These are phyloP conservation scores for Myrmaecium sp. DNA, from an alignment of 2,329 filamentous ascomycete genomes.

Conservation along the genomic window DNA sequence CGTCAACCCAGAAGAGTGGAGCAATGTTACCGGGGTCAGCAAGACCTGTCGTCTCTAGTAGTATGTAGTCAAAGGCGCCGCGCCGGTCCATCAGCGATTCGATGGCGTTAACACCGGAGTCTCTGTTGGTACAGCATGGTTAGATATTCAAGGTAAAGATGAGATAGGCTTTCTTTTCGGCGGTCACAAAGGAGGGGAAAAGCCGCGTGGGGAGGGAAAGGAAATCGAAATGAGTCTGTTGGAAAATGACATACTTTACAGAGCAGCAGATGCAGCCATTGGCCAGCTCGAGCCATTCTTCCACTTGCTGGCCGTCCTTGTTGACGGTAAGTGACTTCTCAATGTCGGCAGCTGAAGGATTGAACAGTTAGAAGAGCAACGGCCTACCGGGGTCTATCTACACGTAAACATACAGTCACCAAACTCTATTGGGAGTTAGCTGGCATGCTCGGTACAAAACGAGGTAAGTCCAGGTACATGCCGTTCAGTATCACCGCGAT, in stretches of 20 bases:
- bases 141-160: conserved; percentile 1
- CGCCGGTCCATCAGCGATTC: conserved; percentile 90
- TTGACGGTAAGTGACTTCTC: conserved; percentile 91
- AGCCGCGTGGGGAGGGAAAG: not conserved
- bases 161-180: not conserved
- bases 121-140: conserved; percentile 32
- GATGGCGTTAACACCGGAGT: conserved; percentile 84
- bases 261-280: conserved; percentile 98
- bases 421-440: conserved; percentile 44
- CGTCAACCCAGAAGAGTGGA: conserved; percentile 94
- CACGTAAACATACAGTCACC: conserved; percentile 49
- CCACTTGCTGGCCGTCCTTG: conserved; percentile 62
- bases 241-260: conserved; percentile 49
- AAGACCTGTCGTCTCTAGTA: conserved; percentile 88
- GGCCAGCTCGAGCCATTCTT: conserved; percentile 89
- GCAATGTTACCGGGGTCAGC: conserved; percentile 93
- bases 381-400: not conserved
- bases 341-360: conserved; percentile 61
- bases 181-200: conserved; percentile 1
- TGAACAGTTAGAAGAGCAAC: conserved; percentile 1
- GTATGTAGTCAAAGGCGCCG: conserved; percentile 90
- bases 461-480: conserved; percentile 13
- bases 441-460: conserved; percentile 5
- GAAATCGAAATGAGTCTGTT: not conserved
- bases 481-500: conserved; percentile 97